These are phyloP conservation scores for Garcia nutans DNA, from an alignment of 345 rosid species.

Conservation along the genomic window DNA sequence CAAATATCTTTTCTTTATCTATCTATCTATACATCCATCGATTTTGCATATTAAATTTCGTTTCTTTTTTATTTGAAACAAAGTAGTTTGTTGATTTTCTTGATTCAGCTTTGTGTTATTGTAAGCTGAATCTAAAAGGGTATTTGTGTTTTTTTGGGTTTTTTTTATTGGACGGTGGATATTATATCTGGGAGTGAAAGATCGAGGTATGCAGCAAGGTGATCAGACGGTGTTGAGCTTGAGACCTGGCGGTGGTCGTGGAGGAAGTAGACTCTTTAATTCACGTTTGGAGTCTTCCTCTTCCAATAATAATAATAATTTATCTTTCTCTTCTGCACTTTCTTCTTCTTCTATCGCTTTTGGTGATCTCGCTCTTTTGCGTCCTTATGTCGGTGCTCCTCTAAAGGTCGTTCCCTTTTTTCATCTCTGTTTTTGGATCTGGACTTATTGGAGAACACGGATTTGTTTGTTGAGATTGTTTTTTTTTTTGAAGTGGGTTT, in stretches of 20 bases:
- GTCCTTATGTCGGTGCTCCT: constrained; percentile 65
- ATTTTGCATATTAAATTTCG: background rate
- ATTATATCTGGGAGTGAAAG: constrained; percentile 32
- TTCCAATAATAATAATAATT: constrained; percentile 31
- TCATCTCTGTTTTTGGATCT: constrained; percentile 44
- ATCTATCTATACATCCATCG: background rate
- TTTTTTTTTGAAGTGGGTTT: background rate
- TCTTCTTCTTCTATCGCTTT: constrained; percentile 46
- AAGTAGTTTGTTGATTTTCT: background rate
- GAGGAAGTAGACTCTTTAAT: constrained; percentile 73
- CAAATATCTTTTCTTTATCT: background rate
- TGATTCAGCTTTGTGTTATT: constrained; percentile 36
- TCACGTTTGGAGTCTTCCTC: constrained; percentile 50
- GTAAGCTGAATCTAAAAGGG: constrained; percentile 28
- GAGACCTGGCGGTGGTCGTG: constrained; percentile 99
- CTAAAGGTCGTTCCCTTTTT: background rate
- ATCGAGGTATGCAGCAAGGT: constrained; percentile 91
- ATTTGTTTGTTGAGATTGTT: background rate
- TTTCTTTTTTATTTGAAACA: background rate
- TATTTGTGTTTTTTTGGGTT: background rate
- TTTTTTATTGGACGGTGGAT: constrained; percentile 32
- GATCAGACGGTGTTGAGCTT: constrained; percentile 93
- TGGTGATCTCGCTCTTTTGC: constrained; percentile 71
- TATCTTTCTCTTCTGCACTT: constrained; percentile 11
- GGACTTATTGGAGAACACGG: background rate